Base-by-base conservation (phyloP, 768 basidiomycete genomes). In the Dentipellis sp. region DNA sequence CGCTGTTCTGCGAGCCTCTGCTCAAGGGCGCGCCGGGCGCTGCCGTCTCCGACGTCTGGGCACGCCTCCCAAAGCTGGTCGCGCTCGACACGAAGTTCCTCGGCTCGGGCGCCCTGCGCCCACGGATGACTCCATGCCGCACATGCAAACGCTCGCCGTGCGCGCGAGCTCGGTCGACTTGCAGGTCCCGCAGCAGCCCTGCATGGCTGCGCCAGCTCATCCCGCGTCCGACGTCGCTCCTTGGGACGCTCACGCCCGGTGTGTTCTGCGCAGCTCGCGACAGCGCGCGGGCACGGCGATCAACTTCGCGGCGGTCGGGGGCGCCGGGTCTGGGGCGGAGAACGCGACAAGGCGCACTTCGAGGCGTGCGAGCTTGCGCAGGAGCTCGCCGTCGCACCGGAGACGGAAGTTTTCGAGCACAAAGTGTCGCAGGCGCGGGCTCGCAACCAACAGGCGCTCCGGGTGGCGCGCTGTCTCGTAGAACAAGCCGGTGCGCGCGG, bases 41-140 rank as follows among this genome's bases (percentile, higher is more conserved):
- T 22, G 71, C 78, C 1, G 82, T 88, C 52, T 77, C 79, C 22
- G 75, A 75, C 34, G 79, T 88, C 58, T 74, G 86, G 54, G 70
- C 77, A 14, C 74, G 73, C 60, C 75, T 88, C 12, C 82, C 82
- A 2, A 75, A 80, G 53, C 75, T 88, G 10, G 72, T 72, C 39
- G 70, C 75, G 0, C 74, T 88, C 46, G 86, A 88, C 67, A 81
- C 80, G 1, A 84, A 88, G 63, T 89, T 84, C 66, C 67, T 70
- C 71, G 67, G 68, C 21, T 65, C 63, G 7, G 60, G 59, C 59
- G 62, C 63, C 40, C 62, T 66, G 56, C 61, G 67, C 37, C 62
- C 40, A 45, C 58, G 47, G 55, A 60, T 52, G 54, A 37, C 29
- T 45, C 59, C 46, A 37, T 63, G 50, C 61, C 54, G 47, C 50